Evolutionary conservation across 164 flowering plant species (phyloP).

Genomic region (Brasenia schreberi): DNA sequence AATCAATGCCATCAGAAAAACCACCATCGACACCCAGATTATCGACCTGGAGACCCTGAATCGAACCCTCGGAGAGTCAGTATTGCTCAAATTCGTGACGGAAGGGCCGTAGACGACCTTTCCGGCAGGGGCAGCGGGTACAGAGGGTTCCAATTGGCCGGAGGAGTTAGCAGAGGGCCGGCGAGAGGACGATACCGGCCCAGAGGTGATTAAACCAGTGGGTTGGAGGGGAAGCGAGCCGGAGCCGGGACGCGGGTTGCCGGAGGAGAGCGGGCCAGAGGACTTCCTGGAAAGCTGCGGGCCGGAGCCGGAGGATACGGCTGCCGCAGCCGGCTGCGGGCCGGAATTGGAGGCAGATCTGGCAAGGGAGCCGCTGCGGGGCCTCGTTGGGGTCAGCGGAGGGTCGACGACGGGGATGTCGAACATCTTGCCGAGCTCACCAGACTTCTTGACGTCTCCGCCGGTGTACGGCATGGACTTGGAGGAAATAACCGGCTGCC

Average conservation of each 20-base stretch:
- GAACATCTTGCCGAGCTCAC: constrained; percentile 93
- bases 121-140: constrained; percentile 8
- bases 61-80: no score
- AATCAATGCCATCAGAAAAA: constrained; percentile 45
- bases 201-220: constrained; percentile 37
- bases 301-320: not conserved
- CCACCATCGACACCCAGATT: constrained; percentile 58
- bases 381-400: constrained; percentile 3
- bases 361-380: constrained; percentile 8
- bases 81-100: constrained; percentile 28
- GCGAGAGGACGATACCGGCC: constrained; percentile 16
- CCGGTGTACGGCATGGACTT: constrained; percentile 69
- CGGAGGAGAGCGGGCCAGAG: constrained; percentile 1
- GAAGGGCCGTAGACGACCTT: constrained; percentile 39
- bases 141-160: constrained; percentile 17
- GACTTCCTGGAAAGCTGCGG: not conserved
- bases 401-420: constrained; percentile 36
- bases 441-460: constrained; percentile 75
- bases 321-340: not conserved
- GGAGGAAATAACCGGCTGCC: constrained; percentile 45
- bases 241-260: constrained; percentile 3
- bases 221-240: constrained; percentile 19
- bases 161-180: not conserved
- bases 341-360: not conserved
- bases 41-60: constrained; percentile 12